Conservation (phyloP, 768 basidiomycete species). For the Sutorius australiensis region DNA sequence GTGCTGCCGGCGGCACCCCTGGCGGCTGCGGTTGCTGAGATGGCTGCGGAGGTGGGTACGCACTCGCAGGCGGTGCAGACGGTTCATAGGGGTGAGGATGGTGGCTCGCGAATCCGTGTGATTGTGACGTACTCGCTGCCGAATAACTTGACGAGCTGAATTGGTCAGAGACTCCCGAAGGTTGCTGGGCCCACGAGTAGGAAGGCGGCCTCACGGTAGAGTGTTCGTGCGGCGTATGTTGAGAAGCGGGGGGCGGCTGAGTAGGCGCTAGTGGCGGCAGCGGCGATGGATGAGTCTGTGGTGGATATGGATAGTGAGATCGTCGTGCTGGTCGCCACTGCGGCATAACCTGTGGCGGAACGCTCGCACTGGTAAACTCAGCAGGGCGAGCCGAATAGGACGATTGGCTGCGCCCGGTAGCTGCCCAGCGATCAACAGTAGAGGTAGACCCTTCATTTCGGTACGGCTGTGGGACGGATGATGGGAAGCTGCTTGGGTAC, state of each 20-base stretch:
- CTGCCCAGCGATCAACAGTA: slow-evolving; percentile 15
- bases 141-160: slow-evolving; percentile 11
- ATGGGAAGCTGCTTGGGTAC: neutral
- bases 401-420: slow-evolving; percentile 13
- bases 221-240: slow-evolving; percentile 20
- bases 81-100: slow-evolving; percentile 20
- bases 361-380: slow-evolving; percentile 4
- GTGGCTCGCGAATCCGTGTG: slow-evolving; percentile 9
- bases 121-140: slow-evolving; percentile 3
- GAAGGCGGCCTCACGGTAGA: slow-evolving; percentile 11
- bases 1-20: slow-evolving; percentile 12
- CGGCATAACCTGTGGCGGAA: slow-evolving; percentile 12
- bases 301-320: slow-evolving; percentile 27
- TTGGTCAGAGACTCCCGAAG: slow-evolving; percentile 1
- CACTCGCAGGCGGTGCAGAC: neutral
- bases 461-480: slow-evolving; percentile 8
- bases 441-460: slow-evolving; percentile 14
- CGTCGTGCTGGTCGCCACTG: slow-evolving; percentile 29
- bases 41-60: slow-evolving; percentile 1
- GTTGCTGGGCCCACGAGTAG: slow-evolving; percentile 15
- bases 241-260: slow-evolving; percentile 3
- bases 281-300: slow-evolving; percentile 14
- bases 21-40: slow-evolving; percentile 9
- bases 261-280: slow-evolving; percentile 3
- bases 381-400: slow-evolving; percentile 2